These are phyloP conservation scores for Lentinula detonsa DNA, from an alignment of 768 basidiomycete species.

Conservation along the genomic window DNA sequence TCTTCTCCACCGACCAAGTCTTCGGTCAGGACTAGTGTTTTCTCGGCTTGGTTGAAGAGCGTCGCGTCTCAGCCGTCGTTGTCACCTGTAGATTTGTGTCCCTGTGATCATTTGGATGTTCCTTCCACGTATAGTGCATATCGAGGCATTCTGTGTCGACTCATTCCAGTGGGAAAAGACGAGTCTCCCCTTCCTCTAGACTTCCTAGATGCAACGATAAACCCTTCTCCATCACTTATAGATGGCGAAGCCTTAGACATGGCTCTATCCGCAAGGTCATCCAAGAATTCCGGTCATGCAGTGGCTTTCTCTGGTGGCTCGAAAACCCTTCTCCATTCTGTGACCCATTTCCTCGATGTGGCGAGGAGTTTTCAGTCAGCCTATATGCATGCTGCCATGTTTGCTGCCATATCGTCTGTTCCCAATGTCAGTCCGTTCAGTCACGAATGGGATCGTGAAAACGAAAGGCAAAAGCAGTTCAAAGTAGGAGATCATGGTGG, in stretches of 20 bases:
- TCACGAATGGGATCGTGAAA: neutral
- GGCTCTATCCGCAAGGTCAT: neutral
- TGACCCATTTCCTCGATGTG: constrained; percentile 27
- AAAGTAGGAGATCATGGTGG: constrained; percentile 3
- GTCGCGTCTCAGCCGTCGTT: neutral
- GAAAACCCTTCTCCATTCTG: neutral
- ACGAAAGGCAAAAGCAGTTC: constrained; percentile 8
- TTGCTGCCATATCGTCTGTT: constrained; percentile 30
- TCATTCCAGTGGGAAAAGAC: neutral
- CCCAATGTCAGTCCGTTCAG: constrained; percentile 7
- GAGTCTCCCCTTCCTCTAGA: constrained; percentile 1
- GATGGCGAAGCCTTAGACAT: neutral
- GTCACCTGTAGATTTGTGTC: neutral
- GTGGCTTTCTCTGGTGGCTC: neutral
- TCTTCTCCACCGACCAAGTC: neutral
- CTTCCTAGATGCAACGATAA: neutral
- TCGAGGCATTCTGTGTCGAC: neutral
- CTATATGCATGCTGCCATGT: constrained; percentile 50
- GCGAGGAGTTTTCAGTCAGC: constrained; percentile 54
- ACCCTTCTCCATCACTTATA: neutral
- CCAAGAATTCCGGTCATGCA: neutral
- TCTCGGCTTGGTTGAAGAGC: neutral
- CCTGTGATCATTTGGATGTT: neutral
- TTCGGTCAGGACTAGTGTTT: neutral
- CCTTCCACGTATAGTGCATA: neutral